Percentiles rank a stretch among this genome's conserved stretches.
Conservation (phyloP, 176 grass and related monocot genomes). For the Typha latifolia region DNA sequence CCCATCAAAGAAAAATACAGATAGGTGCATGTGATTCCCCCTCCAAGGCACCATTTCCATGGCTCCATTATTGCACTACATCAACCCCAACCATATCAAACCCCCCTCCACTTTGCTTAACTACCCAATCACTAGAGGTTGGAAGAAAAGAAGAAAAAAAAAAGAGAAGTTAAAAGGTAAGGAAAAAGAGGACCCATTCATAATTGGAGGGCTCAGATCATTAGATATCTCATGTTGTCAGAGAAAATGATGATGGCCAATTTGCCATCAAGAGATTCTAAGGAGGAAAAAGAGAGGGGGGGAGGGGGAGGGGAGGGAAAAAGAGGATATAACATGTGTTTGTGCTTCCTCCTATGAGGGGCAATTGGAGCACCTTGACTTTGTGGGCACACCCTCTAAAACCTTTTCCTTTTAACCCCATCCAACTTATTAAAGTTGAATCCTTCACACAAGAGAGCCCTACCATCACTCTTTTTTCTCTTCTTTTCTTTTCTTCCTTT, state of each 20-base stretch:
- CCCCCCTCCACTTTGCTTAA: constrained; percentile 9
- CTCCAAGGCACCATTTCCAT: background rate
- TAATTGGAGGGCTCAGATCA: constrained; percentile 1
- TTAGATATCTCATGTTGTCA: background rate
- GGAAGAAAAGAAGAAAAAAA: background rate
- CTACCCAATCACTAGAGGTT: background rate
- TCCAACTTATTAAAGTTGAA: constrained; percentile 14
- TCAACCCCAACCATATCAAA: constrained; percentile 3
- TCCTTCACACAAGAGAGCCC: constrained; percentile 5
- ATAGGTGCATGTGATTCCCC: constrained; percentile 8
- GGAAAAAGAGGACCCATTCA: background rate
- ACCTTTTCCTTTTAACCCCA: constrained; percentile 12
- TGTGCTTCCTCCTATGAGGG: constrained; percentile 14
- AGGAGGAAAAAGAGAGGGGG: background rate
- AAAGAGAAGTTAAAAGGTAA: background rate
- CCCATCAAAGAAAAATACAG: constrained; percentile 3
- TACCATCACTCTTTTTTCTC: background rate
- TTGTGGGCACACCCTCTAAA: background rate
- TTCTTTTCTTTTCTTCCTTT: background rate
- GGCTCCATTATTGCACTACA: constrained; percentile 32
- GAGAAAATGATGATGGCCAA: background rate
- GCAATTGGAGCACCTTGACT: constrained; percentile 20
- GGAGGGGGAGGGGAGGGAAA: background rate
- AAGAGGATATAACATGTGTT: constrained; percentile 9
- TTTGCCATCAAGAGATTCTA: background rate